Evolutionary conservation across 768 basidiomycete species (phyloP).

Genomic region (Termitomyces sp.): DNA sequence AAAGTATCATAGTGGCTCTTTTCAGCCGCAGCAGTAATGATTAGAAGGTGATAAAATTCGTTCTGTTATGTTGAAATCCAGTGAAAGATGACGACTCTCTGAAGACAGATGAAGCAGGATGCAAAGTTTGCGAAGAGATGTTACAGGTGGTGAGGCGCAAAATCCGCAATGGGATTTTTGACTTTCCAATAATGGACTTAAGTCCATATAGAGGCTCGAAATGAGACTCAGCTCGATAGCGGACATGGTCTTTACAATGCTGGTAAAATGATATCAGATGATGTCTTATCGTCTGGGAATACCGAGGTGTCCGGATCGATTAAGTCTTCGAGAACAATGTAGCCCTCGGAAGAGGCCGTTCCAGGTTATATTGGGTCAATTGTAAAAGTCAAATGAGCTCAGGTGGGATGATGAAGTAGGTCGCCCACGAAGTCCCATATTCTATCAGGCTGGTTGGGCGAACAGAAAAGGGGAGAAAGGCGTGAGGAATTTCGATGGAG

Average conservation of each 20-base stretch:
- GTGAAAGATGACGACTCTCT: neutral
- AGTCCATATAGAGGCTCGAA: neutral
- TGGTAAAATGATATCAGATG: constrained; percentile 1
- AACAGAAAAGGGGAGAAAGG: neutral
- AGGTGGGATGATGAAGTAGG: neutral
- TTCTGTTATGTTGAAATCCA: neutral
- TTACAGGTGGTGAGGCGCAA: neutral
- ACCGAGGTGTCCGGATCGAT: constrained; percentile 7
- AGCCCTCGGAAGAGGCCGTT: neutral
- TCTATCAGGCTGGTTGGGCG: neutral
- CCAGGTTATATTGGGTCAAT: neutral
- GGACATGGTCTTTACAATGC: neutral
- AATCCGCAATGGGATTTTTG: neutral
- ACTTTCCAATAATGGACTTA: neutral
- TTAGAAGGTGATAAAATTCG: neutral
- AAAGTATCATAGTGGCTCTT: neutral
- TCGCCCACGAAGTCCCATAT: neutral
- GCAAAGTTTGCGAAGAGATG: neutral
- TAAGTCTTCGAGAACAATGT: neutral
- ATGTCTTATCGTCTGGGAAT: neutral
- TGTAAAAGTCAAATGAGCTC: neutral
- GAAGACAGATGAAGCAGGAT: neutral
- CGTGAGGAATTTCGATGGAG: neutral
- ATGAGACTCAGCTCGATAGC: neutral
- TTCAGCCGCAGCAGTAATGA: neutral